Evolutionary conservation across 2,329 filamentous ascomycete genomes (phyloP), one percentile per base, ranked within the genome.

Genomic region (Aspergillus novofumigatus): DNA sequence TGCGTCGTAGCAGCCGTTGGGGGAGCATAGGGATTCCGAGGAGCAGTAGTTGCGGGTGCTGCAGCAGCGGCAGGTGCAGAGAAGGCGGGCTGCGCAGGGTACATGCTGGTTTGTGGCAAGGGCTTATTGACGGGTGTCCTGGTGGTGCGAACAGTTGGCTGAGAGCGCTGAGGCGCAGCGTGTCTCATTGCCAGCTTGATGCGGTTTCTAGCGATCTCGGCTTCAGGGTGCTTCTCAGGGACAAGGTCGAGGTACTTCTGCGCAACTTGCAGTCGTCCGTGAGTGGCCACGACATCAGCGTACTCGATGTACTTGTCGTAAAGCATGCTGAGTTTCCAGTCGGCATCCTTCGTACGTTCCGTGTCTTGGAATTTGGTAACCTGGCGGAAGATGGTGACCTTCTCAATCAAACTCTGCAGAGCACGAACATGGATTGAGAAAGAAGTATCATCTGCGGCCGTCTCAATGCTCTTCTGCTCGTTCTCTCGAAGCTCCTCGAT

Each of bases 231-330:
- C 62, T 87, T 86, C 44, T 82, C 78, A 17, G 94, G 94, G 49
- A 99, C 82, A 53, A 99, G 85, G 69, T 92, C 86, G 44, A 99
- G 84, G 69, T 99, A 99, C 73, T 90, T 92, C 75, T 96, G 89
- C 4, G 94, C 95, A 65, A 92, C 85, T 32, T 86, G 82, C 54
- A 99, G 79, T 67, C 95, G 90, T 11, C 95, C 94, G 69, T 97
- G 91, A 6, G 91, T 86, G 49, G 94, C 92, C 56, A 95, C 86
- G 63, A 99, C 92, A 71, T 99, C 93, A 14, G 94, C 93, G 72
- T 97, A 99, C 77, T 99, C 94, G 28, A 90, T 88, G 71, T 99
- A 99, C 77, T 96, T 96, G 72, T 92, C 88, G 74, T 99, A 99
- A 53, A 99, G 80, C 2, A 87, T 82, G 41, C 86, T 83, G 58